Evolutionary conservation across 345 rosid species (phyloP).

Genomic region (Raphanus raphanistrum): DNA sequence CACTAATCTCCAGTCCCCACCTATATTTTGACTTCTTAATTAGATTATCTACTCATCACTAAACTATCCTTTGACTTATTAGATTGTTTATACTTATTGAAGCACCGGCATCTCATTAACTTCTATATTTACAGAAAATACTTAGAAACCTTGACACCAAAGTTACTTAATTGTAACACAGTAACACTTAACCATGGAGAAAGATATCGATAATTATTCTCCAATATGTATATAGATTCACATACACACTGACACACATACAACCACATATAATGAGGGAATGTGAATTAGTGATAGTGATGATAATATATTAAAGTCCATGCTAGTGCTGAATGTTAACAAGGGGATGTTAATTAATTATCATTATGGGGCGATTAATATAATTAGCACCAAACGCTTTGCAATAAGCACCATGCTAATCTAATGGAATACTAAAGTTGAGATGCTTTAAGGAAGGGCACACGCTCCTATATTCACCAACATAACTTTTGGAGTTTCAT

Average conservation of each 20-base stretch:
- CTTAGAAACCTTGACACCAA: neutral
- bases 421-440: neutral
- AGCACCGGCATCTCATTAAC: neutral
- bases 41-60: neutral
- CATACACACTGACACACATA: too few relatives aligned
- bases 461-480: slow-evolving; percentile 1
- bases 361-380: neutral
- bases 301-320: slow-evolving; percentile 1
- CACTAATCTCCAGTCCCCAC: slow-evolving; percentile 6
- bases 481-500: neutral
- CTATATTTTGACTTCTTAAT: neutral
- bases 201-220: neutral
- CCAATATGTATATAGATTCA: neutral
- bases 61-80: neutral
- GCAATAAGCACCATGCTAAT: neutral
- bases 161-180: neutral
- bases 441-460: neutral
- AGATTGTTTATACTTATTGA: neutral
- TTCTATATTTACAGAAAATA: neutral
- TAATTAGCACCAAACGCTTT: neutral
- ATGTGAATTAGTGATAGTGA: neutral
- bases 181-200: neutral
- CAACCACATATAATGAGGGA: neutral
- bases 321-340: neutral
- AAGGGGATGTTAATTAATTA: neutral